Base-by-base conservation (phyloP, 2,329 filamentous ascomycete genomes). In the Phoma sp. region DNA sequence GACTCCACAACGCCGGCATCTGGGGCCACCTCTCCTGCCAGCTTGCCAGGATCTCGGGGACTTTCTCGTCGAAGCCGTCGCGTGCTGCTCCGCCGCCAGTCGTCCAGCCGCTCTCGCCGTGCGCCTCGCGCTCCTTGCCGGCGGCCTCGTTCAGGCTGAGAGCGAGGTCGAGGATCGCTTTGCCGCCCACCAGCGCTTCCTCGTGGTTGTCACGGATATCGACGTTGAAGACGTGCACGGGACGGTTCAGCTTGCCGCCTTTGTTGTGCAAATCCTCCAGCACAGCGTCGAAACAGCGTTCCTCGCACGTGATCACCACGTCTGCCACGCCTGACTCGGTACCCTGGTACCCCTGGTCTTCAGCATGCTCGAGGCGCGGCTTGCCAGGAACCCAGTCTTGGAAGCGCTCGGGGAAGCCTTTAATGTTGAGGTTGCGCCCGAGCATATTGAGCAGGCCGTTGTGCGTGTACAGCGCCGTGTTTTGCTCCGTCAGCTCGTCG, bases 131-230 rank as follows among this genome's bases (percentile, higher is more conserved):
- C 76, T 97, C 94, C 72, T 93, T 87, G 25, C 77, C 81, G 0
- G 95, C 95, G 0, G 87, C 90, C 17, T 85, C 84, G 71, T 98
- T 98, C 56, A 99, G 79, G 29, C 86, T 87, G 69, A 94, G 86
- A 0, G 95, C 95, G 32, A 99, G 82, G 70, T 99, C 95, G 33
- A 98, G 82, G 55, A 99, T 99, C 39, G 91, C 95, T 64, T 89
- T 87, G 1, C 95, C 95, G 9, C 95, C 95, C 2, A 97, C 85
- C 21, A 94, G 82, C 0, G 95, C 95, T 76, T 99, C 95, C 74
- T 99, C 94, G 71, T 98, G 95, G 71, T 98, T 99, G 77, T 99
- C 95, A 75, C 90, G 94, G 71, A 99, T 99, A 74, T 99, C 95
- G 50, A 99, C 89, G 68, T 99, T 99, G 81, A 99, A 96, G 52